Base-by-base conservation (phyloP, 768 basidiomycete species). In the Pleurotus giganteus region DNA sequence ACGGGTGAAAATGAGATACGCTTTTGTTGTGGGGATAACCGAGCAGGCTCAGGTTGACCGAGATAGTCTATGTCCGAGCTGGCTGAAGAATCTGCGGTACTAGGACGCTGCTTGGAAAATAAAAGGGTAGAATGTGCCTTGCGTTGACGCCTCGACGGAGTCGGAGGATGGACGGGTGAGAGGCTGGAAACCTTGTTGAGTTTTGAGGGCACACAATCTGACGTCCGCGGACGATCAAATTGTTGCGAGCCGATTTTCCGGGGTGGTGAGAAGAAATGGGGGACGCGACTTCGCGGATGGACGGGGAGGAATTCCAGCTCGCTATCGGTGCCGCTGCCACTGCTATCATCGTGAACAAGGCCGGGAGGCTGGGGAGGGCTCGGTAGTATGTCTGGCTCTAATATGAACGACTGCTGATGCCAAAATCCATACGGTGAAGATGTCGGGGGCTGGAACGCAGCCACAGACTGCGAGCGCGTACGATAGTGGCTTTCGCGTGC, bases 381-480 rank as follows among this genome's bases (percentile, higher is more conserved):
- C 11, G 52, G 39, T 17, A 44, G 52, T 13, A 44, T 44, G 15
- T 42, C 52, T 42, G 39, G 52, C 27, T 42, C 52, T 27, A 53
- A 39, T 17, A 53, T 27, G 41, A 53, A 53, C 9, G 52, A 53
- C 23, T 51, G 49, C n/a, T 51, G 49, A n/a, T 51, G 52, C 39
- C 52, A 42, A 19, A 42, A 53, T 26, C 31, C 19, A 29, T 53
- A 53, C 17, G 52, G 42, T n/a, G 52, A 53, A 17, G 52, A 42
- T 23, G 41, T n/a, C n/a, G 52, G n/a, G 9, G 52, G 19, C 11
- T 42, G 52, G 28, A 53, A 53, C 12, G 42, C 52, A 3, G 52
- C 41, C 23, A 53, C 52, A 15, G 52, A 53, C 31, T 53, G 52
- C 27, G 52, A 53, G 27, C 52, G 52, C 28, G 39, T 53, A 11